These are phyloP conservation scores for Wickerhamomyces queroliae DNA, from an alignment of 805 yeast genomes.

Conservation along the genomic window DNA sequence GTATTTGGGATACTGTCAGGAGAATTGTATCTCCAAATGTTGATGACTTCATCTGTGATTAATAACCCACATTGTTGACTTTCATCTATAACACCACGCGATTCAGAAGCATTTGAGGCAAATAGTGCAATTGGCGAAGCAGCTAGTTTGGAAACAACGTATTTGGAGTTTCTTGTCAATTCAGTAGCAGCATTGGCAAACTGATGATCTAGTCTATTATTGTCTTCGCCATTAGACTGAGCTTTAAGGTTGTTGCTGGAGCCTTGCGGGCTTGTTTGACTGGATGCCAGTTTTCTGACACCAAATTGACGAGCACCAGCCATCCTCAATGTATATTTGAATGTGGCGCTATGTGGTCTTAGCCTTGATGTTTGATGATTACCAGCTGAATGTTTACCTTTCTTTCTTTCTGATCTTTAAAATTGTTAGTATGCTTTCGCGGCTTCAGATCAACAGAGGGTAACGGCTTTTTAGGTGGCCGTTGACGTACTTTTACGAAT, in stretches of 20 bases:
- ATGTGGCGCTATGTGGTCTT: background rate
- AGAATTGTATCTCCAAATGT: conserved; percentile 66
- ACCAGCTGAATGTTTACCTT: background rate
- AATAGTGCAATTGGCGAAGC: conserved; percentile 39
- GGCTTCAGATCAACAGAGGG: background rate
- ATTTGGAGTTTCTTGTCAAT: conserved; percentile 52
- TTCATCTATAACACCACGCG: conserved; percentile 26
- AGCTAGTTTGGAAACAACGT: conserved; percentile 50
- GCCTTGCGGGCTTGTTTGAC: background rate
- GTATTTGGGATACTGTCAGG: conserved; percentile 55
- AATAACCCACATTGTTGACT: conserved; percentile 23
- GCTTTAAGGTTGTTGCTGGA: background rate
- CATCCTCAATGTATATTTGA: background rate
- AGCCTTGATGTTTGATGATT: no score
- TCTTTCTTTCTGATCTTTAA: no score
- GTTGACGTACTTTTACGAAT: no score
- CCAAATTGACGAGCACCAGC: background rate
- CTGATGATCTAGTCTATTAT: conserved; percentile 6
- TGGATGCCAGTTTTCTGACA: background rate
- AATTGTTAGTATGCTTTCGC: background rate
- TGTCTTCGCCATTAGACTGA: conserved; percentile 7
- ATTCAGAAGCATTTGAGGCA: conserved; percentile 1
- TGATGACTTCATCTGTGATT: conserved; percentile 36
- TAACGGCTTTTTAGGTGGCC: no score
- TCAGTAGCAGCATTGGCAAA: conserved; percentile 31